Conservation (phyloP, 1,284 basidiomycete genomes). For the Fomitopsis betulina region DNA sequence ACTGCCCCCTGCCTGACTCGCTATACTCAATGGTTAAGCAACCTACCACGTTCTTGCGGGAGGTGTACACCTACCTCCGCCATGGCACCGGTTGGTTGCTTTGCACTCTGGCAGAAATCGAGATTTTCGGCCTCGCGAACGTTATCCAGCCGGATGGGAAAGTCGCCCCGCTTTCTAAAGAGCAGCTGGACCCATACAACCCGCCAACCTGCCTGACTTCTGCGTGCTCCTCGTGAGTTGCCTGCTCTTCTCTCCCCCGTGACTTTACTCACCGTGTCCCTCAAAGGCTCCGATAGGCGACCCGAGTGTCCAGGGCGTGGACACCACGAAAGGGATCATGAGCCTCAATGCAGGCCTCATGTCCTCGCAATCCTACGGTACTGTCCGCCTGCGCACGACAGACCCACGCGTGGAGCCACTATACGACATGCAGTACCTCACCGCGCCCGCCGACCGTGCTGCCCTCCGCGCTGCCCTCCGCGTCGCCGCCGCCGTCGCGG, state of each 20-base stretch:
- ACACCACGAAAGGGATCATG: conserved; percentile 17
- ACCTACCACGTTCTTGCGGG: conserved; percentile 12
- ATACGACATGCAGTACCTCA: conserved; percentile 12
- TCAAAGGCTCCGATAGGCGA: conserved; percentile 1
- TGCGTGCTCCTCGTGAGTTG: conserved; percentile 28
- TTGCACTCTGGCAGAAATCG: conserved; percentile 22
- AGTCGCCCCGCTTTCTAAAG: conserved; percentile 15
- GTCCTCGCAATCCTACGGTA: conserved; percentile 28
- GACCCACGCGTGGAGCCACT: conserved; percentile 23
- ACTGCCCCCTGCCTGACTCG: conserved; percentile 25
- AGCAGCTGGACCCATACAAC: conserved; percentile 9
- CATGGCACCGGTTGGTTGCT: conserved; percentile 25
- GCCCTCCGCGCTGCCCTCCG: conserved; percentile 22
- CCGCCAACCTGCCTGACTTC: conserved; percentile 26
- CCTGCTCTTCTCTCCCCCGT: not conserved
- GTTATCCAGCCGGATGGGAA: conserved; percentile 18
- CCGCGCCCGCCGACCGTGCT: conserved; percentile 19
- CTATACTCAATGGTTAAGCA: conserved; percentile 11
- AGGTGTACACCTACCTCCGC: conserved; percentile 26
- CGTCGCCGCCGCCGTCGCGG: conserved; percentile 19
- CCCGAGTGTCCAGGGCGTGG: not conserved
- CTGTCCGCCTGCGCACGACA: conserved; percentile 26
- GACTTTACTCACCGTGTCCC: not conserved
- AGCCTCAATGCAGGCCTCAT: conserved; percentile 24
- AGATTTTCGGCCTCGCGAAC: conserved; percentile 23